Percentiles rank a stretch among this genome's conserved stretches.
phyloP scores from a whole-genome alignment of 2,329 filamentous ascomycete species.

The Botrytis fabae region DNA sequence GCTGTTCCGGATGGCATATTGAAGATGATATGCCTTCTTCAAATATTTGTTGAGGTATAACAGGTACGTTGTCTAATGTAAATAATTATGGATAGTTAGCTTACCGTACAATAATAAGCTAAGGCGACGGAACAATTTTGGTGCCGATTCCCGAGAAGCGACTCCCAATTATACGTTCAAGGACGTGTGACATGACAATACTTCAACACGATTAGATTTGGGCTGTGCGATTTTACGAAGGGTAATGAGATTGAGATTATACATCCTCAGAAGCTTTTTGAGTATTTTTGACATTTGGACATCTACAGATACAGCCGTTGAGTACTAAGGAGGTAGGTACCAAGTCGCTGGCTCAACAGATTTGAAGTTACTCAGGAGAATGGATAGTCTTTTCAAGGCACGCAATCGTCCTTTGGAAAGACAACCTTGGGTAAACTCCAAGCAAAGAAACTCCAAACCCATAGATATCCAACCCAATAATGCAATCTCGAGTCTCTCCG shows the following conservation, averaged over 20 bases:
- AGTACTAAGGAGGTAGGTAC: background rate
- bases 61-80: slow-evolving; percentile 9
- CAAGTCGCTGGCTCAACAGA: background rate
- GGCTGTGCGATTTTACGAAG: background rate
- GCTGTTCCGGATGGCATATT: slow-evolving; percentile 41
- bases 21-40: slow-evolving; percentile 23
- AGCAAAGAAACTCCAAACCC: slow-evolving; percentile 14
- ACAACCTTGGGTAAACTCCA: slow-evolving; percentile 8
- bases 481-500: background rate
- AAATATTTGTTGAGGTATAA: background rate
- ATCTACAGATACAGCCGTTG: background rate
- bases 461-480: slow-evolving; percentile 15
- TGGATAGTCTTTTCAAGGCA: background rate
- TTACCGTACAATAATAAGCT: background rate
- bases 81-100: slow-evolving; percentile 5
- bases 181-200: background rate
- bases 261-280: background rate
- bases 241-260: background rate
- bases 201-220: background rate
- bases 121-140: background rate
- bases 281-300: no score
- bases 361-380: background rate
- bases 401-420: slow-evolving; percentile 11
- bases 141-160: background rate
- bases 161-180: background rate